These are phyloP conservation scores for Kockiozyma suomiensis DNA, from an alignment of 805 yeast species.

Conservation along the genomic window DNA sequence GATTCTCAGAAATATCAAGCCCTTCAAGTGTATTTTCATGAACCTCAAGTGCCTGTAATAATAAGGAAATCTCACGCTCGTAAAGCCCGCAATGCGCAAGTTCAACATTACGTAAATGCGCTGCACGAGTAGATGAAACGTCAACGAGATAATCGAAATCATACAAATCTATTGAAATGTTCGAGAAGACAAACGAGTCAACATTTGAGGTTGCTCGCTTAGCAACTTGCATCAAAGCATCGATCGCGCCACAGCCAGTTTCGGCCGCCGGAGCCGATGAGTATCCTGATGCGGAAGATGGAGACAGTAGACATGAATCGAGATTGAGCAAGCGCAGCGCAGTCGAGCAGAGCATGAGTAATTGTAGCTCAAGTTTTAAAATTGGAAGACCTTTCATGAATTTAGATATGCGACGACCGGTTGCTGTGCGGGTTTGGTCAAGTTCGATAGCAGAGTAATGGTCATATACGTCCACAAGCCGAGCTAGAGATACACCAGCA, in stretches of 20 bases:
- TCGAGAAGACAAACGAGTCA: constrained; percentile 33
- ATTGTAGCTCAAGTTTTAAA: constrained; percentile 30
- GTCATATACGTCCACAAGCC: constrained; percentile 27
- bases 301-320: constrained; percentile 18
- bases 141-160: constrained; percentile 33
- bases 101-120: constrained; percentile 31
- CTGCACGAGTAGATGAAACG: constrained; percentile 27
- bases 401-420: constrained; percentile 31
- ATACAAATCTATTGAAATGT: constrained; percentile 23
- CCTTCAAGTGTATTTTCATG: constrained; percentile 34
- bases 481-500: constrained; percentile 26
- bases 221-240: constrained; percentile 32
- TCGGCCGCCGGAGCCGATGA: constrained; percentile 3
- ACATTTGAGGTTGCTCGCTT: constrained; percentile 30
- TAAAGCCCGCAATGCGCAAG: constrained; percentile 35
- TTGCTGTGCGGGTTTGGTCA: constrained; percentile 31
- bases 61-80: constrained; percentile 35
- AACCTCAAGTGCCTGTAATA: constrained; percentile 35
- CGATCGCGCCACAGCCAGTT: constrained; percentile 28
- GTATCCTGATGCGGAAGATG: neutral
- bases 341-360: constrained; percentile 32
- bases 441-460: constrained; percentile 30
- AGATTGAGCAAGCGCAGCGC: constrained; percentile 32
- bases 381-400: constrained; percentile 26
- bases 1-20: constrained; percentile 37